Evolutionary conservation across 148 eudicot genomes (phyloP).

Genomic region (Suaeda aralocaspica): DNA sequence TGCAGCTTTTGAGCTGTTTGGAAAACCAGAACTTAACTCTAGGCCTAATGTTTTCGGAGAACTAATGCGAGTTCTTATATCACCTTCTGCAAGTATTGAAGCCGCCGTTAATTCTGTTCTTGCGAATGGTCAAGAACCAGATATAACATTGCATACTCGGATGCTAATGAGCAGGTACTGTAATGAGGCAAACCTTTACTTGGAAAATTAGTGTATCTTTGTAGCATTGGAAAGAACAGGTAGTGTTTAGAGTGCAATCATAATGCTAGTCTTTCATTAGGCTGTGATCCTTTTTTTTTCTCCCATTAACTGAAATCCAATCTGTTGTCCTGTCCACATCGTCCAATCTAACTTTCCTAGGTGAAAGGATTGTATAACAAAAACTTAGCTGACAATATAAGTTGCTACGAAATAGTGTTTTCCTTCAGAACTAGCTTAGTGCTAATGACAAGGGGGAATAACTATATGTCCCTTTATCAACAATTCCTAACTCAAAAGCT

Average conservation of each 20-base stretch:
- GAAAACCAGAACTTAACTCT: slow-evolving; percentile 51
- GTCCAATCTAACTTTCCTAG: too few species aligned
- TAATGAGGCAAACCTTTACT: not conserved
- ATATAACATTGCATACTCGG: slow-evolving; percentile 80
- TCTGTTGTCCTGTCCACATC: too few species aligned
- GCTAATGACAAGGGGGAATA: not conserved
- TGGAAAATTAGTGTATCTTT: not conserved
- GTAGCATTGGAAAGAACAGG: not conserved
- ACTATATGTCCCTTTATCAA: not conserved
- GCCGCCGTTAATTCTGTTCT: slow-evolving; percentile 72
- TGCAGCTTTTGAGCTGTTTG: slow-evolving; percentile 67
- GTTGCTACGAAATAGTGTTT: not conserved
- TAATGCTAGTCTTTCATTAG: not conserved
- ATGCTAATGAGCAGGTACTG: slow-evolving; percentile 85
- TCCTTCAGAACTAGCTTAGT: not conserved
- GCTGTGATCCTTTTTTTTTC: not conserved
- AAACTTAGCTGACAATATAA: not conserved
- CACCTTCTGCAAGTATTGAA: slow-evolving; percentile 66
- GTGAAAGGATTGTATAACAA: not conserved
- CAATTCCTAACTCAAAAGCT: not conserved
- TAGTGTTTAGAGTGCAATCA: not conserved
- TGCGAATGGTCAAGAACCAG: slow-evolving; percentile 51
- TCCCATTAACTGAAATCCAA: too few species aligned
- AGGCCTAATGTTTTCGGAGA: slow-evolving; percentile 91
- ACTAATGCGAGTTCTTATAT: slow-evolving; percentile 70